These are phyloP conservation scores for Globisporangium paroecandrum DNA, from an alignment of 352 stramenopile genomes.

Conservation along the genomic window DNA sequence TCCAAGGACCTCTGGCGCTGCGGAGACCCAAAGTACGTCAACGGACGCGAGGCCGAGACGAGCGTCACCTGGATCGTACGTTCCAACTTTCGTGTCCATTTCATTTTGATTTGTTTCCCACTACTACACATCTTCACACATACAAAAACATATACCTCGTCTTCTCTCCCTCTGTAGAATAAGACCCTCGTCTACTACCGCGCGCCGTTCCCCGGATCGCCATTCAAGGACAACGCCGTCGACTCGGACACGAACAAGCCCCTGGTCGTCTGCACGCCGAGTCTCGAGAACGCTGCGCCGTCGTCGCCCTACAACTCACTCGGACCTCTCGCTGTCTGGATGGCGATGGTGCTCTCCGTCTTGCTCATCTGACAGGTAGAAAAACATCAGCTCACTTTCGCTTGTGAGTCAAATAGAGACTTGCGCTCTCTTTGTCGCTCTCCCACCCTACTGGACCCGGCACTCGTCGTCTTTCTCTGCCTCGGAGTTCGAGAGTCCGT, in stretches of 20 bases:
- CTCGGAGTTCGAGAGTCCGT: conserved; percentile 33
- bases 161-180: conserved; percentile 31
- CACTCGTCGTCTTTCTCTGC: conserved; percentile 58
- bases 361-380: conserved; percentile 9
- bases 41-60: conserved; percentile 57
- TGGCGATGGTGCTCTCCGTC: conserved; percentile 1
- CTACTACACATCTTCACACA: conserved; percentile 8
- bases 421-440: not conserved
- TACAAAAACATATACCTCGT: not conserved
- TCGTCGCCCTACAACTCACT: not conserved
- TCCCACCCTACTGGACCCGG: conserved; percentile 49
- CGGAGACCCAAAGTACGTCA: conserved; percentile 67
- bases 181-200: conserved; percentile 73
- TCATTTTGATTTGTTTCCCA: conserved; percentile 2
- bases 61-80: conserved; percentile 60
- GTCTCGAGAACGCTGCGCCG: conserved; percentile 54
- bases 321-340: not conserved
- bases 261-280: conserved; percentile 78
- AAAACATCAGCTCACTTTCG: not conserved
- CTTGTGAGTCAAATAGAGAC: conserved; percentile 3
- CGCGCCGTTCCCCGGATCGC: conserved; percentile 71
- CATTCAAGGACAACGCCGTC: conserved; percentile 73
- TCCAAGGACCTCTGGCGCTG: conserved; percentile 86
- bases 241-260: conserved; percentile 69
- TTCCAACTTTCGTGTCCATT: conserved; percentile 9